Conservation (phyloP, 1,284 basidiomycete genomes). For the Phellopilus nigrolimitatus region DNA sequence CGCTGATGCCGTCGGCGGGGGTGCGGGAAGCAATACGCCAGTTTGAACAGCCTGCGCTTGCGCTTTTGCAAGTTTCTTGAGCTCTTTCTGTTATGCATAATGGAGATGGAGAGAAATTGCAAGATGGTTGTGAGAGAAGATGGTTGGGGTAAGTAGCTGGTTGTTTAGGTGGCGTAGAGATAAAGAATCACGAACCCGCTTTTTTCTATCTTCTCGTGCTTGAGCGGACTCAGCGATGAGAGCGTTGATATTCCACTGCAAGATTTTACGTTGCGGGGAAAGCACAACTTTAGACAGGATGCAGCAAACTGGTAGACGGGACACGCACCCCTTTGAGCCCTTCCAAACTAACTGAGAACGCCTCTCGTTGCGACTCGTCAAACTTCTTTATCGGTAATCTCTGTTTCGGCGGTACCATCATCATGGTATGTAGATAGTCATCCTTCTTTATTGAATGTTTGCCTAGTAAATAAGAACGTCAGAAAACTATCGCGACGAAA, state of each 20-base stretch:
- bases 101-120: neutral
- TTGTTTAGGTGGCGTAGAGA: slow-evolving; percentile 5
- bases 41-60: slow-evolving; percentile 40
- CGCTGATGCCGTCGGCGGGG: slow-evolving; percentile 27
- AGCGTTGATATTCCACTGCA: slow-evolving; percentile 63
- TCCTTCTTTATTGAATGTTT: slow-evolving; percentile 83
- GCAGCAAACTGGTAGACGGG: slow-evolving; percentile 16
- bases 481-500: slow-evolving; percentile 12
- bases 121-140: neutral
- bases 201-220: slow-evolving; percentile 73
- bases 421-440: slow-evolving; percentile 60
- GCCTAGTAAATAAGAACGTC: slow-evolving; percentile 36
- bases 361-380: slow-evolving; percentile 65
- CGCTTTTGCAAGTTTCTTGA: slow-evolving; percentile 61
- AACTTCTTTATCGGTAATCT: slow-evolving; percentile 59
- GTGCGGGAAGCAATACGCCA: slow-evolving; percentile 28
- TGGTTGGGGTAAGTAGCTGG: slow-evolving; percentile 21
- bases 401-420: slow-evolving; percentile 69
- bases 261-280: slow-evolving; percentile 23
- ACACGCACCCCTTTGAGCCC: slow-evolving; percentile 70
- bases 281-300: slow-evolving; percentile 20
- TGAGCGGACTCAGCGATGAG: slow-evolving; percentile 67
- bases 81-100: slow-evolving; percentile 52
- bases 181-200: slow-evolving; percentile 64
- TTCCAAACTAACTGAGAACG: slow-evolving; percentile 66